Percentiles rank a stretch among this genome's conserved stretches.
These are phyloP conservation scores for Colletotrichum lini DNA, from an alignment of 2,329 filamentous ascomycete species.

Conservation along the genomic window DNA sequence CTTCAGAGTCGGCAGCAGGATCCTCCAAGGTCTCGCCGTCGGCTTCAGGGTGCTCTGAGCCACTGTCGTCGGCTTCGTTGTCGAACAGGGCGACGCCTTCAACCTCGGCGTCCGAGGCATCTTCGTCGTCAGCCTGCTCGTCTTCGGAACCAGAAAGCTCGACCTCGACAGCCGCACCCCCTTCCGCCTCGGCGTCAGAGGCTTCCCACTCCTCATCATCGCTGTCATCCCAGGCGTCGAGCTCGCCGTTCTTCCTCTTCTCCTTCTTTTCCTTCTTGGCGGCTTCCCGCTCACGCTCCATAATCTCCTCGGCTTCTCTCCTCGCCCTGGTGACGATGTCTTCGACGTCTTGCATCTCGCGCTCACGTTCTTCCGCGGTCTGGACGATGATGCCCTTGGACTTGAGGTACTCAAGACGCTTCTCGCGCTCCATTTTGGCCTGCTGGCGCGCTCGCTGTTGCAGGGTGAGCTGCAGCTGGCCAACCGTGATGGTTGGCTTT, in stretches of 20 bases:
- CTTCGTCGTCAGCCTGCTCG: slow-evolving; percentile 52
- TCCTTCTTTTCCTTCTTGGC: slow-evolving; percentile 75
- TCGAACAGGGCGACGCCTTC: slow-evolving; percentile 54
- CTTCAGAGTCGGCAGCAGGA: slow-evolving; percentile 53
- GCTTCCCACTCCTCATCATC: slow-evolving; percentile 66
- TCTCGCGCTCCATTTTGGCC: slow-evolving; percentile 81
- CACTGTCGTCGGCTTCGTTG: slow-evolving; percentile 59
- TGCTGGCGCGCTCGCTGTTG: slow-evolving; percentile 83
- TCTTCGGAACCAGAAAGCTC: slow-evolving; percentile 62
- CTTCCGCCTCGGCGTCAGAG: slow-evolving; percentile 56
- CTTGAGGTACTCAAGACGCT: slow-evolving; percentile 81
- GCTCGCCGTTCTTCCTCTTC: slow-evolving; percentile 57
- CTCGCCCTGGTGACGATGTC: slow-evolving; percentile 89
- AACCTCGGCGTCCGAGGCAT: slow-evolving; percentile 48
- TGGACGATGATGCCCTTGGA: slow-evolving; percentile 86
- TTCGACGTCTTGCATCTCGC: slow-evolving; percentile 86
- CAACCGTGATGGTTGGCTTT: slow-evolving; percentile 74
- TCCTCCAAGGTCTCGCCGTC: slow-evolving; percentile 47
- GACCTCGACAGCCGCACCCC: slow-evolving; percentile 55
- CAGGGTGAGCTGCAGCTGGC: slow-evolving; percentile 78
- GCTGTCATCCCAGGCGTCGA: slow-evolving; percentile 71
- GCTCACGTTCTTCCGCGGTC: slow-evolving; percentile 88
- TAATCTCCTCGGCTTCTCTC: slow-evolving; percentile 83
- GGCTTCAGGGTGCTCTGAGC: slow-evolving; percentile 49
- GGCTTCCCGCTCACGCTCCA: slow-evolving; percentile 80